Base-by-base conservation (phyloP, 208 protist genomes). In the Leishmania aethiopica region DNA sequence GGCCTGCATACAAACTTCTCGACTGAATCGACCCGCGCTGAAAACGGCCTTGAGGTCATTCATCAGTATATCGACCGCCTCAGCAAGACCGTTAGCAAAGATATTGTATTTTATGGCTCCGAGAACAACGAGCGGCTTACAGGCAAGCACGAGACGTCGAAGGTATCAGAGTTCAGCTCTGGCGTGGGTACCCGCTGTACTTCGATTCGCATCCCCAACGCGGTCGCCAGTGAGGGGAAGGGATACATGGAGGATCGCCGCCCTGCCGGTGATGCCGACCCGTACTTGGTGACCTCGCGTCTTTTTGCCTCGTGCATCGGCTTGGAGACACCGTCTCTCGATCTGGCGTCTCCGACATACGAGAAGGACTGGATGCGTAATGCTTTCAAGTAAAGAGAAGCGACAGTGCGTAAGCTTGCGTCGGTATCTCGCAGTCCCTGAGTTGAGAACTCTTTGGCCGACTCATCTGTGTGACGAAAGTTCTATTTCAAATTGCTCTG, bases 211-310 rank as follows among this genome's bases (percentile, higher is more conserved):
- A 99, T 99, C 86, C 98, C 98, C 15, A 98, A 98, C 85, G 84
- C 93, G 19, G 96, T 97, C 42, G 92, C 96, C 45, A 84, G 82
- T 42, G 97, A 99, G 62, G 75, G 91, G 51, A 97, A 93, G 57
- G 99, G 99, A 55, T 99, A 99, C 90, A 96, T 99, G 90, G 98
- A 99, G 87, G 98, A 99, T 89, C 92, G 99, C 67, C 95, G 99
- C 77, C 99, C 99, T 32, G 97, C 99, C 73, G 95, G 95, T 76
- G 98, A 99, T 91, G 95, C 92, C 37, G 98, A 99, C 89, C 99
- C 99, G 32, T 99, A 99, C 87, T 84, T 99, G 62, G 98, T 99
- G 70, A 98, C 98, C 2, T 89, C 92, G 25, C 91, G 94, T 51
- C 94, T 99, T 47, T 94, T 98, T 78, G 93, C 93, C 1, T 96